A percentile compares a stretch with the other conserved stretches of the same genome.
These are phyloP conservation scores for Penicillium maclennaniae DNA, from an alignment of 495 filamentous ascomycete species.

Conservation along the genomic window DNA sequence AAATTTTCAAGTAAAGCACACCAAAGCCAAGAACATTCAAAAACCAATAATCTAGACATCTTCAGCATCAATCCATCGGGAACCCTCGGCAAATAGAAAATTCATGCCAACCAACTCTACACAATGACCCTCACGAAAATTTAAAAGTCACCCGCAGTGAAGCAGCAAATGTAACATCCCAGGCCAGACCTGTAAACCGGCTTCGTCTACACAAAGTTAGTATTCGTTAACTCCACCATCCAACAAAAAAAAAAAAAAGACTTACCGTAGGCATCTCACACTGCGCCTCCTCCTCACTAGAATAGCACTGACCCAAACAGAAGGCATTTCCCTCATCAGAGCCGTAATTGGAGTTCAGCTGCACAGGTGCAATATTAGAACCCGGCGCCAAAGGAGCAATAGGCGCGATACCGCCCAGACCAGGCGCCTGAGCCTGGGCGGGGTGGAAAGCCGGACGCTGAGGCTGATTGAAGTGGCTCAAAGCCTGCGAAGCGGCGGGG, in stretches of 20 bases:
- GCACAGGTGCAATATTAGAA: slow-evolving; percentile 14
- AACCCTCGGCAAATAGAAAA: too few relatives aligned
- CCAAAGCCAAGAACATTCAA: too few relatives aligned
- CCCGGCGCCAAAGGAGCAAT: slow-evolving; percentile 13
- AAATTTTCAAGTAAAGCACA: too few relatives aligned
- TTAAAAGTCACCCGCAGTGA: slow-evolving; percentile 22
- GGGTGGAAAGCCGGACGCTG: neutral
- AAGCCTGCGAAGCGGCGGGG: neutral
- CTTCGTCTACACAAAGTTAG: slow-evolving; percentile 8
- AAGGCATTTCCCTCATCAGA: slow-evolving; percentile 27
- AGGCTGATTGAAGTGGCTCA: neutral
- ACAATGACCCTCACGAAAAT: neutral
- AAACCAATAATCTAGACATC: neutral
- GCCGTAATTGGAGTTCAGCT: slow-evolving; percentile 6
- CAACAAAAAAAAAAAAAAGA: neutral
- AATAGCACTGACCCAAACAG: slow-evolving; percentile 24
- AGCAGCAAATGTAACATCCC: slow-evolving; percentile 22
- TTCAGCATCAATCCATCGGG: too few relatives aligned
- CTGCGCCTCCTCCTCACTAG: slow-evolving; percentile 7
- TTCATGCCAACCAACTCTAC: too few relatives aligned
- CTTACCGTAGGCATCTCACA: slow-evolving; percentile 22
- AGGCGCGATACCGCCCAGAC: slow-evolving; percentile 10
- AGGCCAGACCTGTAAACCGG: slow-evolving; percentile 8
- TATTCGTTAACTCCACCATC: neutral
- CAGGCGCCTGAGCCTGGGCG: neutral